Base-by-base conservation (phyloP, 768 basidiomycete species). In the Tylopilus sp. region DNA sequence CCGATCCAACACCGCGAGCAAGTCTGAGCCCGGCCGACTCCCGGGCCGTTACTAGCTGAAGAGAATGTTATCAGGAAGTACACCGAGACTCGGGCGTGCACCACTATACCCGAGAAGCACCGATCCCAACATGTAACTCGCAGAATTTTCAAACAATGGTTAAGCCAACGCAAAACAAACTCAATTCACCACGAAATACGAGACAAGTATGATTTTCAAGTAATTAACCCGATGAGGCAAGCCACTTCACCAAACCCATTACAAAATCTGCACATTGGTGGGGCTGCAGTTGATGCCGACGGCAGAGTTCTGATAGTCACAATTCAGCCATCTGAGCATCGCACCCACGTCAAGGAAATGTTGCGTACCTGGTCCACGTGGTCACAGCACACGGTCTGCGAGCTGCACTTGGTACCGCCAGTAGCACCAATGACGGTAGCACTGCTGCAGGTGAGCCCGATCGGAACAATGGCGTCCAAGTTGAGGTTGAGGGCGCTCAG, bases 281-380 rank as follows among this genome's bases (percentile, higher is more conserved):
- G 40, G 40, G 3, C 12, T 9, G 49, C 49, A 58, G 4, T 50
- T 52, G 16, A 52, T 5, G 4, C 1, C 49, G 7, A 58, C 29
- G 11, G 52, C n/a, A 21, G 52, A 49, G 3, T 58, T 49, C 59
- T 60, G 10, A 21, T 21, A 24, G 8, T n/a, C n/a, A 16, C 0
- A 4, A 12, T 14, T 48, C 14, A 48, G 26, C 6, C 4, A 48
- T 6, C 36, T 17, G 2, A 3, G 2, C 13, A 6, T 26, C 14
- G 19, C 3, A n/a, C n/a, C n/a, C n/a, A n/a, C n/a, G n/a, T n/a
- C n/a, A n/a, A n/a, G n/a, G n/a, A n/a, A n/a, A n/a, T n/a, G n/a
- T n/a, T n/a, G n/a, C n/a, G n/a, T n/a, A n/a, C n/a, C n/a, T n/a
- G n/a, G n/a, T n/a, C n/a, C 17, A 14, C 8, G 14, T 13, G 10